Percentiles rank a stretch among this genome's conserved stretches.
These are phyloP conservation scores for Trichosanthes cucumerina DNA, from an alignment of 306 rosid species.

Conservation along the genomic window DNA sequence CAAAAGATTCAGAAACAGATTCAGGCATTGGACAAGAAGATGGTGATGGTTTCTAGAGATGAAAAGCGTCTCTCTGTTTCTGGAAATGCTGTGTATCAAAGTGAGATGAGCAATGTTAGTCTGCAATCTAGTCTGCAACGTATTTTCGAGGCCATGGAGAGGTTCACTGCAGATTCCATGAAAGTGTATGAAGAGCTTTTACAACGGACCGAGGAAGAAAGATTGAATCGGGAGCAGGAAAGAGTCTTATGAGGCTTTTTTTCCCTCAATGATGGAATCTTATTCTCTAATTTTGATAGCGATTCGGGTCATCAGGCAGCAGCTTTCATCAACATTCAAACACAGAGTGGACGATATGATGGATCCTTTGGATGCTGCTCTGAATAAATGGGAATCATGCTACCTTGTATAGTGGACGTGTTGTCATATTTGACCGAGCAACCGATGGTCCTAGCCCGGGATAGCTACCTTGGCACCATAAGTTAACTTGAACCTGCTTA, in stretches of 20 bases:
- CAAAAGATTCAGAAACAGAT: constrained; percentile 82
- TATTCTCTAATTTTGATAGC: neutral
- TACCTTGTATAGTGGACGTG: neutral
- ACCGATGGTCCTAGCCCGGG: neutral
- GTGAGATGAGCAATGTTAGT: constrained; percentile 61
- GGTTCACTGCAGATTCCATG: constrained; percentile 54
- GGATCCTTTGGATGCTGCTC: neutral
- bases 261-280: neutral
- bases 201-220: constrained; percentile 62
- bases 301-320: constrained; percentile 10
- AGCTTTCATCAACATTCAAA: constrained; percentile 10
- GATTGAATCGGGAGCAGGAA: constrained; percentile 26
- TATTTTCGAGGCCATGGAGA: constrained; percentile 95
- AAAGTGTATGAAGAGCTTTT: constrained; percentile 75
- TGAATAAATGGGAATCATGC: neutral
- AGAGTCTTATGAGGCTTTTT: constrained; percentile 21
- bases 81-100: constrained; percentile 54
- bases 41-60: constrained; percentile 43
- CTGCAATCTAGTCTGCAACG: constrained; percentile 78
- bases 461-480: neutral
- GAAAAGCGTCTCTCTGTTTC: constrained; percentile 38
- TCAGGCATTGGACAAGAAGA: constrained; percentile 73
- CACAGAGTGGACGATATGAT: neutral
- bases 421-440: neutral
- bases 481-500: constrained; percentile 1